Evolutionary conservation across 805 yeast genomes (phyloP), one percentile per base, ranked within the genome.

Genomic region (Naumovozyma dairenensis): DNA sequence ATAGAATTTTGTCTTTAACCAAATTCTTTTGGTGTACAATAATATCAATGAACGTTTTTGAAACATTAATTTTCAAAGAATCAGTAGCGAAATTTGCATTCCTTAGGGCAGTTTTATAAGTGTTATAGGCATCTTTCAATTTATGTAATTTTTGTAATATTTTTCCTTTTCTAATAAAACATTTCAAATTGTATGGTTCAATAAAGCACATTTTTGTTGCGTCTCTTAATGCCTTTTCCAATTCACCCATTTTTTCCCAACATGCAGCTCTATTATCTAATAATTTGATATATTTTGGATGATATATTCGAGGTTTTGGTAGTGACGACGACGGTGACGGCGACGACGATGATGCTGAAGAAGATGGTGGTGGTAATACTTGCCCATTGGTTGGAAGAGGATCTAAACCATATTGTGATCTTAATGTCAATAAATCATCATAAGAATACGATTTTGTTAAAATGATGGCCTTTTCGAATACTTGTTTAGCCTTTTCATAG

Each of bases 221-320:
- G 24, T 43, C 46, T 21, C 35, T 37, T 20, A 48, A 24, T 2
- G 58, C 56, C 16, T 41, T 47, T 4, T 38, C 37, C 9, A 46
- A 16, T 17, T 52, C 47, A 10, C 46, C 45, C 17, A 52, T 16
- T 33, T 49, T 54, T 32, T 51, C 58, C 39, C 49, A 51, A 10
- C 53, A 43, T 0, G 57, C 53, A 6, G 53, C 39, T 5, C 53
- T 27, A 34, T 49, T 49, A 27, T 52, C 60, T 32, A 55, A 32
- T 7, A 55, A 22, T 25, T 47, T 45, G 10, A 43, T 37, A 18
- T 47, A 45, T 27, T 37, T 37, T 2, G 62, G 60, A 33, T 57
- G 62, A 29, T 43, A 44, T n/a, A n/a, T n/a, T n/a, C n/a, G n/a
- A n/a, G n/a, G n/a, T n/a, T n/a, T n/a, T n/a, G n/a, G n/a, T n/a